Evolutionary conservation across 805 yeast genomes (phyloP).

Genomic region (Candida xiaguanensis): DNA sequence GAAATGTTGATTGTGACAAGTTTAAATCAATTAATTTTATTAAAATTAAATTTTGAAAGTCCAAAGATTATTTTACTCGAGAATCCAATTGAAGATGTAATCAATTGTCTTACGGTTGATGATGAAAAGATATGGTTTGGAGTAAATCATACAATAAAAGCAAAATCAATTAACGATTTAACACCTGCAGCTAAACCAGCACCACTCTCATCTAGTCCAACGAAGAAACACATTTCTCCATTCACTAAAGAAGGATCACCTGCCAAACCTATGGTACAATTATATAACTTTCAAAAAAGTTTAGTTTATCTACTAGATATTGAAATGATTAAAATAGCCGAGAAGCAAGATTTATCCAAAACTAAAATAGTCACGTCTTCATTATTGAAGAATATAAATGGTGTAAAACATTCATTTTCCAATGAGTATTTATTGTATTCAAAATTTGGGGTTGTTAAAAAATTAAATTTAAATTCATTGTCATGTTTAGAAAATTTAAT

Average conservation of each 20-base stretch:
- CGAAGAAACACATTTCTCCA: background rate
- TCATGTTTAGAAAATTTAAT: conserved; percentile 9
- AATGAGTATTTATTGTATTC: conserved; percentile 40
- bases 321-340: conserved; percentile 33
- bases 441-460: conserved; percentile 36
- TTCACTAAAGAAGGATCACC: conserved; percentile 4
- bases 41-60: conserved; percentile 20
- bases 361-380: conserved; percentile 28
- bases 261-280: conserved; percentile 20
- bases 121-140: conserved; percentile 25
- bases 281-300: conserved; percentile 18
- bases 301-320: conserved; percentile 31
- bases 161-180: conserved; percentile 12
- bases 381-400: conserved; percentile 29
- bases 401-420: conserved; percentile 27
- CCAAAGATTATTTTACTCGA: conserved; percentile 15
- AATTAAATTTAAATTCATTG: conserved; percentile 14
- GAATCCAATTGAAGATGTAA: conserved; percentile 14
- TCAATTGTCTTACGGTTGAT: conserved; percentile 19
- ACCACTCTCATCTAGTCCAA: background rate
- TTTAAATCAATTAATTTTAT: conserved; percentile 28
- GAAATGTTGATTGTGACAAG: conserved; percentile 35
- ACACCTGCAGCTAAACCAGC: conserved; percentile 4
- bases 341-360: conserved; percentile 13
- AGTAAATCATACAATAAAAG: conserved; percentile 10